Evolutionary conservation across 2,329 filamentous ascomycete species (phyloP), one percentile per base, ranked within the genome.

Genomic region (Mollisia scopiformis): DNA sequence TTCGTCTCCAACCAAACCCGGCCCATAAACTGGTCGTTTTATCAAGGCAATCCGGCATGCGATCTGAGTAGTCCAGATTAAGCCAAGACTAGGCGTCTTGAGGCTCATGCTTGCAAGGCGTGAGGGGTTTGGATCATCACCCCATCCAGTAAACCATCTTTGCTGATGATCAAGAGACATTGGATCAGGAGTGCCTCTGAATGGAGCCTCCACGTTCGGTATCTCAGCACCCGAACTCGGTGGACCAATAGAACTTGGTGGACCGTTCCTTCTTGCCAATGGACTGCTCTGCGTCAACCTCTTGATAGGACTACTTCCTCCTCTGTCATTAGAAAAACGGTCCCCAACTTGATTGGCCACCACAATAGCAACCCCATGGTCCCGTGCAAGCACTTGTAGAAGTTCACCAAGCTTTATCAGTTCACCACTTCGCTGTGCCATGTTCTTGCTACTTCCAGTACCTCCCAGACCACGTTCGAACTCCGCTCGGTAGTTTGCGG

Each of bases 311-410:
- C 63, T 67, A n/a, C 41, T 62, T 30, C 35, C 46, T 37, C 55
- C 62, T 37, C 37, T 33, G 5, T 47, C 59, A 37, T n/a, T 47
- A 47, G 59, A 65, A 53, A 99, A 96, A 4, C 93, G 88, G 76
- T 99, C 95, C 6, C 92, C 91, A 30, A 99, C 94, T 75, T 99
- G 95, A 73, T 99, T 99, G 5, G 94, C 91, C 2, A 97, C 90
- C 1, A 99, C 93, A 28, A 99, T 83, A 25, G 93, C 93, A 49
- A 97, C 80, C 66, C 89, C 82, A 71, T 96, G 81, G 43, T 83
- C 84, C 37, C 85, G 84, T 1, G 95, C 95, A 1, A 98, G 78
- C 39, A 88, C 84, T 35, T 93, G 86, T 23, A 99, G 81, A 54
- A 92, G 80, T 41, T 88, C 84, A 35, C 94, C 91, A 2, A 97